Conservation (phyloP, 306 rosid genomes). For the Begonia fuchsioides region DNA sequence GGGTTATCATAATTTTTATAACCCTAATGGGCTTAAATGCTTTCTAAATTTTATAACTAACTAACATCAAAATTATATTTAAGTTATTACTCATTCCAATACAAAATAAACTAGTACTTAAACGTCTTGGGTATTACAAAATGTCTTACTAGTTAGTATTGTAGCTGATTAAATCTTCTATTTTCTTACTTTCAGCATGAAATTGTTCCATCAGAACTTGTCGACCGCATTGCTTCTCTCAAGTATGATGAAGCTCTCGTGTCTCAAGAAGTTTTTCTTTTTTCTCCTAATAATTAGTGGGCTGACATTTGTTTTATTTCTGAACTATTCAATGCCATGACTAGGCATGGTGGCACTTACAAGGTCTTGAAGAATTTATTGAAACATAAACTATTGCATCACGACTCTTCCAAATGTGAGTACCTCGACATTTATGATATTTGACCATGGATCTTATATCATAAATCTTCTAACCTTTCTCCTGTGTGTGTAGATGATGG, state of each 20-base stretch:
- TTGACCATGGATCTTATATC: neutral
- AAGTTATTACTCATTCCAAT: too few relatives aligned
- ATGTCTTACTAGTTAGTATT: too few relatives aligned
- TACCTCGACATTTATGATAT: neutral
- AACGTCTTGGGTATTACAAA: too few relatives aligned
- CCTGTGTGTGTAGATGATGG: slow-evolving; percentile 61
- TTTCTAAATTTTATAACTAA: too few relatives aligned
- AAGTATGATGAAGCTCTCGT: slow-evolving; percentile 21
- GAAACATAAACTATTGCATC: slow-evolving; percentile 78
- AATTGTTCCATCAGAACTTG: slow-evolving; percentile 60
- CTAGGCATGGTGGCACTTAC: slow-evolving; percentile 84
- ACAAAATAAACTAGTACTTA: too few relatives aligned
- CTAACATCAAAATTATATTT: too few relatives aligned
- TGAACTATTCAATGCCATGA: neutral
- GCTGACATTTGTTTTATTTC: neutral
- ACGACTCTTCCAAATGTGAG: slow-evolving; percentile 84
- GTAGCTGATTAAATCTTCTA: too few relatives aligned
- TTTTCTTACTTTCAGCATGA: slow-evolving; percentile 44
- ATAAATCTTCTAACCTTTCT: slow-evolving; percentile 1
- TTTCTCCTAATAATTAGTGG: neutral
- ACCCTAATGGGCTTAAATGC: too few relatives aligned
- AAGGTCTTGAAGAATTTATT: slow-evolving; percentile 78
- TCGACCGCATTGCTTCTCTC: slow-evolving; percentile 61
- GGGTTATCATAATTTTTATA: too few relatives aligned
- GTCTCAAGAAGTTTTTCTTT: neutral